A percentile compares a stretch with the other conserved stretches of the same genome.
Conservation (phyloP, 2,329 filamentous ascomycete genomes). For the Beauveria asiatica region DNA sequence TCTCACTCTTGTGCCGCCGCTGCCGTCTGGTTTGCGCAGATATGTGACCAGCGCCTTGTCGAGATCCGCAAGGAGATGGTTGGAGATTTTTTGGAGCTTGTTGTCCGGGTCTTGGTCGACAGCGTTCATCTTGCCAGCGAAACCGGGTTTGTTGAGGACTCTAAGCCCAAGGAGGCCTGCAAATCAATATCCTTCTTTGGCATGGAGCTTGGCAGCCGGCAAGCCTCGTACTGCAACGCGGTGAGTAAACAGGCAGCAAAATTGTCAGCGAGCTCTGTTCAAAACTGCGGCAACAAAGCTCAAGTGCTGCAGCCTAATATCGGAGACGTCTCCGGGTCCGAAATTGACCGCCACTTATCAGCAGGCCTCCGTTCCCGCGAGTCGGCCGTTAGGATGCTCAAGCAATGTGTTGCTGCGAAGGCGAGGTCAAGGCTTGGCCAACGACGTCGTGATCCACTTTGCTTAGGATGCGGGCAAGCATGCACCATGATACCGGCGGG, state of each 20-base stretch:
- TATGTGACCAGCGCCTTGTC: slow-evolving; percentile 43
- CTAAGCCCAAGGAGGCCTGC: background rate
- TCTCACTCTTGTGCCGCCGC: slow-evolving; percentile 34
- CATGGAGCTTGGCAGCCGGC: background rate
- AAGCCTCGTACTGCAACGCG: background rate
- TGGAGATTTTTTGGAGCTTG: slow-evolving; percentile 52
- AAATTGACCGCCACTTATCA: background rate
- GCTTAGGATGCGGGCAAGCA: background rate
- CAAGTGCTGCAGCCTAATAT: background rate
- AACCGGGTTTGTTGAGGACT: background rate
- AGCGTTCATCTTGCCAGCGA: slow-evolving; percentile 43
- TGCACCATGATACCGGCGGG: background rate
- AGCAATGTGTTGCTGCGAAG: background rate
- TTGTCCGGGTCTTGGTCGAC: slow-evolving; percentile 52
- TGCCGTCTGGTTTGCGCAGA: slow-evolving; percentile 41
- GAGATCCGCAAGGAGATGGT: slow-evolving; percentile 51
- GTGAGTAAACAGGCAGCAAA: slow-evolving; percentile 6
- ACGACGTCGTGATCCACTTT: slow-evolving; percentile 2
- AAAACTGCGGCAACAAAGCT: too few species aligned
- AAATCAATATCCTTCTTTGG: background rate
- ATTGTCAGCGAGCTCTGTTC: background rate
- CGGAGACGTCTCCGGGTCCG: background rate
- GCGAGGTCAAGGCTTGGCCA: background rate
- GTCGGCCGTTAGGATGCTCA: background rate
- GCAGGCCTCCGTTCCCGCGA: background rate